Evolutionary conservation across 306 rosid species (phyloP).

Genomic region (Rubus idaeus): DNA sequence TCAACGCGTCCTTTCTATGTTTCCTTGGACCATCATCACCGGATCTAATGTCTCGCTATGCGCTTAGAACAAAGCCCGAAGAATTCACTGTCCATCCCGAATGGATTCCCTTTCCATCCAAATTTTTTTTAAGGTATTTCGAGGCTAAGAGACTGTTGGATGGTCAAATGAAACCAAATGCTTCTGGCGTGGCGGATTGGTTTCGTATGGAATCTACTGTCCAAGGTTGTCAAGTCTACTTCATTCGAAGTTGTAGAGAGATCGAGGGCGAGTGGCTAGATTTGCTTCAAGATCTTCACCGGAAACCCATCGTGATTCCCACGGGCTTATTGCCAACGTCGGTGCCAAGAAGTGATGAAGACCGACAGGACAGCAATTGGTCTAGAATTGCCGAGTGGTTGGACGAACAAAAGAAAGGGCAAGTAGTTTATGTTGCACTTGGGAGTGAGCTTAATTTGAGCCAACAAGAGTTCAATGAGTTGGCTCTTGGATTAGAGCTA

Average conservation of each 20-base stretch:
- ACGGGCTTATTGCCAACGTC: constrained; percentile 29
- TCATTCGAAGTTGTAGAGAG: constrained; percentile 23
- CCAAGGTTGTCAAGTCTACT: constrained; percentile 7
- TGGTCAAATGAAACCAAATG: not conserved
- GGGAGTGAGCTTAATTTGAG: constrained; percentile 42
- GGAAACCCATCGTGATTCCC: constrained; percentile 13
- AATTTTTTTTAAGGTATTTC: not conserved
- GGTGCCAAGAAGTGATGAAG: not conserved
- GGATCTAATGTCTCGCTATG: not conserved
- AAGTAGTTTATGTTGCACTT: constrained; percentile 58
- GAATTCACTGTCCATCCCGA: not conserved
- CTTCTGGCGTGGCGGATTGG: not conserved
- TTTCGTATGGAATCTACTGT: not conserved
- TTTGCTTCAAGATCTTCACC: constrained; percentile 7
- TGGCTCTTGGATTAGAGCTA: constrained; percentile 52
- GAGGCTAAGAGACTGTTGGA: not conserved
- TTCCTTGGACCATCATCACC: not conserved
- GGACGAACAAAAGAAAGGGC: constrained; percentile 19
- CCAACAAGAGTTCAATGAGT: constrained; percentile 29
- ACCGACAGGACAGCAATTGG: constrained; percentile 12
- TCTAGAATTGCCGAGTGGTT: constrained; percentile 22
- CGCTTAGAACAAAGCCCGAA: not conserved
- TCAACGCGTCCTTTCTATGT: not conserved
- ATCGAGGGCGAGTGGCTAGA: constrained; percentile 21
- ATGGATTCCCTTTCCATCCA: not conserved